Percentiles rank a stretch among this genome's conserved stretches.
Conservation (phyloP, 2,329 filamentous ascomycete genomes). For the Drechmeria coniospora region DNA sequence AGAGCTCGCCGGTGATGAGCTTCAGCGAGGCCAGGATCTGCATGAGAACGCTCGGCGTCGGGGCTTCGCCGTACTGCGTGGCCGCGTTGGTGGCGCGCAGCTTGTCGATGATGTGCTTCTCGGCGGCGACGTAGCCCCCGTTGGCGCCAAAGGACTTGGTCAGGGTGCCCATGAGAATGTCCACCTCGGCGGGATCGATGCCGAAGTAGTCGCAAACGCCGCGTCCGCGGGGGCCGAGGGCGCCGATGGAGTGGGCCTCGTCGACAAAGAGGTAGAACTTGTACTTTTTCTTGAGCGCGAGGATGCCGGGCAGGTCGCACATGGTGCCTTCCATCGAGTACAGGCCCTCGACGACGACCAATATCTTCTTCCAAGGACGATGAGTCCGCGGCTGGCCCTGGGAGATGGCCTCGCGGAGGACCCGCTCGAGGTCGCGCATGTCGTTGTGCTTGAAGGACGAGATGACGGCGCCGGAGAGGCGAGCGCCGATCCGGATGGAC, state of each 20-base stretch:
- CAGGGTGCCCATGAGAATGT: slow-evolving; percentile 94
- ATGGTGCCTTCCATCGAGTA: slow-evolving; percentile 99
- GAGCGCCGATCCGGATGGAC: slow-evolving; percentile 88
- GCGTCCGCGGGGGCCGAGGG: slow-evolving; percentile 72
- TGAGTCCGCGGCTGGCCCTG: slow-evolving; percentile 97
- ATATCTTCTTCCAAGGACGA: slow-evolving; percentile 96
- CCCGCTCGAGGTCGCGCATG: slow-evolving; percentile 71
- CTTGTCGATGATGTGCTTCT: slow-evolving; percentile 85
- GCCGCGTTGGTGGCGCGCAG: slow-evolving; percentile 74
- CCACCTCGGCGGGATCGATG: slow-evolving; percentile 72
- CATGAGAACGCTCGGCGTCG: slow-evolving; percentile 72
- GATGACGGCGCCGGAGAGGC: slow-evolving; percentile 88
- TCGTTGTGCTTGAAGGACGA: slow-evolving; percentile 97
- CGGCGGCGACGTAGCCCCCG: slow-evolving; percentile 83
- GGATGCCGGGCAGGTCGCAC: slow-evolving; percentile 85
- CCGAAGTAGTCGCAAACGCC: slow-evolving; percentile 97
- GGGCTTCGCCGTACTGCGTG: slow-evolving; percentile 74
- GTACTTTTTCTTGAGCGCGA: slow-evolving; percentile 84
- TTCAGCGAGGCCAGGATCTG: slow-evolving; percentile 80
- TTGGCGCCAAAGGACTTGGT: slow-evolving; percentile 99
- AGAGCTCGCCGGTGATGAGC: slow-evolving; percentile 77
- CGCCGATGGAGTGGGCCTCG: slow-evolving; percentile 91
- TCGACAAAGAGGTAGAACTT: slow-evolving; percentile 94
- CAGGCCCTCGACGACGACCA: slow-evolving; percentile 88
- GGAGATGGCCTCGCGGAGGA: slow-evolving; percentile 81